These are phyloP conservation scores for Dispira parvispora DNA, from an alignment of 192 early-diverging fungal species.

Conservation along the genomic window DNA sequence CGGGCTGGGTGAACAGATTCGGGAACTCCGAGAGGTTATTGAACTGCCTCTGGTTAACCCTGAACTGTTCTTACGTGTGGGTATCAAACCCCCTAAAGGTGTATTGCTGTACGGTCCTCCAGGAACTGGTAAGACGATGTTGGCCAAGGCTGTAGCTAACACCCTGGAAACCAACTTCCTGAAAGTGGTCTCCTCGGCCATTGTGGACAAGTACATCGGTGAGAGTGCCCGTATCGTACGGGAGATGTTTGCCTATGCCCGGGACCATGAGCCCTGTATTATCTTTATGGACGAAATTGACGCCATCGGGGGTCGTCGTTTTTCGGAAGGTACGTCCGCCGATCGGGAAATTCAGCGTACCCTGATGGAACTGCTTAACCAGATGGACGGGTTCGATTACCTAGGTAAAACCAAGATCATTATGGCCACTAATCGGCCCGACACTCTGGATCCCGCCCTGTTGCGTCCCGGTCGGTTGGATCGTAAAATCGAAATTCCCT, in stretches of 20 bases:
- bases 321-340: constrained; percentile 97
- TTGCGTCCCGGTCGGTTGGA: constrained; percentile 91
- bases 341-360: constrained; percentile 99
- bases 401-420: constrained; percentile 97
- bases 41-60: constrained; percentile 98
- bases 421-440: constrained; percentile 99
- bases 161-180: constrained; percentile 97
- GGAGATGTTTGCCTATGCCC: constrained; percentile 99
- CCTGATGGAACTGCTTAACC: constrained; percentile 97
- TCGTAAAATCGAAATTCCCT: constrained; percentile 97
- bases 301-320: constrained; percentile 96
- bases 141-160: constrained; percentile 93
- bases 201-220: constrained; percentile 99
- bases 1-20: constrained; percentile 88
- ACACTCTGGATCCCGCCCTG: constrained; percentile 96
- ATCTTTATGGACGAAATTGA: constrained; percentile 99
- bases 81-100: constrained; percentile 97
- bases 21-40: constrained; percentile 96
- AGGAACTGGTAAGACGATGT: constrained; percentile 93
- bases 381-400: constrained; percentile 99
- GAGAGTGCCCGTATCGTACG: constrained; percentile 92
- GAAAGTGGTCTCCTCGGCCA: constrained; percentile 95
- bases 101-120: constrained; percentile 93
- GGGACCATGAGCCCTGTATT: constrained; percentile 98
- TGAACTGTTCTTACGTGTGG: constrained; percentile 92